These are phyloP conservation scores for Penicillium paneum DNA, from an alignment of 2,329 filamentous ascomycete species.

Conservation along the genomic window DNA sequence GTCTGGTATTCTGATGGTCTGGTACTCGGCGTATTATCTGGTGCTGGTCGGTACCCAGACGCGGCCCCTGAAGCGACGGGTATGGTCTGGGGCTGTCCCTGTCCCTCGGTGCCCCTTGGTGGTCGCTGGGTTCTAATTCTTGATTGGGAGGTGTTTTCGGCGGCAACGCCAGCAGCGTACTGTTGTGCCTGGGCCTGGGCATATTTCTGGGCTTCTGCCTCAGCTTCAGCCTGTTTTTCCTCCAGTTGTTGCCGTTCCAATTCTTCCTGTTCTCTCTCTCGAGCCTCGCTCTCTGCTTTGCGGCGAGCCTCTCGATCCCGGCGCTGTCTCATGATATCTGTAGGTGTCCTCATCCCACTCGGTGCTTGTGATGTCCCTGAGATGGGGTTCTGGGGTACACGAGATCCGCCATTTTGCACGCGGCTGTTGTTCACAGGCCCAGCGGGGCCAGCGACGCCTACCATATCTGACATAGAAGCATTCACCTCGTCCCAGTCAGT, in stretches of 20 bases:
- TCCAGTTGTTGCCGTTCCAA: conserved; percentile 48
- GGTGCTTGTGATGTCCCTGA: conserved; percentile 50
- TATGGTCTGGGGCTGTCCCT: conserved; percentile 11
- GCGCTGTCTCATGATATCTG: conserved; percentile 87
- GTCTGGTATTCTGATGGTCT: conserved; percentile 20
- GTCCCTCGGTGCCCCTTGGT: conserved; percentile 15
- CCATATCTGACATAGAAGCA: conserved; percentile 86
- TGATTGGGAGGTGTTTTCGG: conserved; percentile 32
- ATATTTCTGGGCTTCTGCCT: conserved; percentile 26
- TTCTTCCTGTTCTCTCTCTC: conserved; percentile 52
- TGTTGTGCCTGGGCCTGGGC: conserved; percentile 26
- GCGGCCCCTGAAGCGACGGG: conserved; percentile 6
- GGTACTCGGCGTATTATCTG: conserved; percentile 12
- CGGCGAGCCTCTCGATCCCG: conserved; percentile 70
- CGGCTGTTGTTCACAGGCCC: conserved; percentile 52
- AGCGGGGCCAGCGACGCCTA: conserved; percentile 53
- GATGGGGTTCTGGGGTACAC: conserved; percentile 51
- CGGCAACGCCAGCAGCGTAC: conserved; percentile 47
- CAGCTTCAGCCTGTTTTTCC: conserved; percentile 29
- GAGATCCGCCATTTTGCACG: conserved; percentile 56
- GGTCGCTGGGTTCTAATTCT: conserved; percentile 16
- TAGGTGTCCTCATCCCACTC: conserved; percentile 72
- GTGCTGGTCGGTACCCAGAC: conserved; percentile 12
- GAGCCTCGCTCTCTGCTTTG: conserved; percentile 64
- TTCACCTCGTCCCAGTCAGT: conserved; percentile 81